A percentile compares a stretch with the other conserved stretches of the same genome.
Evolutionary conservation across 495 filamentous ascomycete genomes (phyloP).

Genomic region (Aspergillus ostianus): DNA sequence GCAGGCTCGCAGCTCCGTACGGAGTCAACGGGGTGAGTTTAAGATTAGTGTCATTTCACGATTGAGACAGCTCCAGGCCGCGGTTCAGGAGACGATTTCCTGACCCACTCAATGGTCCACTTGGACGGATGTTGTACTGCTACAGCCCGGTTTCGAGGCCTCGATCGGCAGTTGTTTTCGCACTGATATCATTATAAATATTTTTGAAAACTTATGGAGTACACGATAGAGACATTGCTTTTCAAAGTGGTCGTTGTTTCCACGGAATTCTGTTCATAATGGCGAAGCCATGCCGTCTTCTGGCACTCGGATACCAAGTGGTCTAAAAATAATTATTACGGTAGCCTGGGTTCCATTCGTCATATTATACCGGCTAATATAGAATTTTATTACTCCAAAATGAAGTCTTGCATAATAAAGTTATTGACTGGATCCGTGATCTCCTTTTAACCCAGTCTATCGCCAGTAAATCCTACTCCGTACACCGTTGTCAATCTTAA

Average conservation of each 20-base stretch:
- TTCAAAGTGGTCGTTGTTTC: no score
- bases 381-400: background rate
- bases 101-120: background rate
- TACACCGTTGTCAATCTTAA: background rate
- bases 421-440: background rate
- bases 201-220: no score
- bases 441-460: background rate
- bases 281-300: no score
- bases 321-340: no score
- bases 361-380: background rate
- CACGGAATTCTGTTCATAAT: no score
- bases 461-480: background rate
- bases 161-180: background rate
- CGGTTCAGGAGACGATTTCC: slow-evolving; percentile 3
- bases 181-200: background rate
- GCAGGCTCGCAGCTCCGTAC: background rate
- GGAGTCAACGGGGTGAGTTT: slow-evolving; percentile 1
- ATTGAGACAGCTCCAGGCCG: slow-evolving; percentile 1
- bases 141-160: background rate
- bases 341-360: background rate
- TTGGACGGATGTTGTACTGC: background rate
- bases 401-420: background rate
- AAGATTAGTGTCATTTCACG: slow-evolving; percentile 2
- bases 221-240: no score
- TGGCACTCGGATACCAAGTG: no score